These are phyloP conservation scores for Tetradesmus lagerheimii DNA, from an alignment of 139 green algal genomes.

Conservation along the genomic window DNA sequence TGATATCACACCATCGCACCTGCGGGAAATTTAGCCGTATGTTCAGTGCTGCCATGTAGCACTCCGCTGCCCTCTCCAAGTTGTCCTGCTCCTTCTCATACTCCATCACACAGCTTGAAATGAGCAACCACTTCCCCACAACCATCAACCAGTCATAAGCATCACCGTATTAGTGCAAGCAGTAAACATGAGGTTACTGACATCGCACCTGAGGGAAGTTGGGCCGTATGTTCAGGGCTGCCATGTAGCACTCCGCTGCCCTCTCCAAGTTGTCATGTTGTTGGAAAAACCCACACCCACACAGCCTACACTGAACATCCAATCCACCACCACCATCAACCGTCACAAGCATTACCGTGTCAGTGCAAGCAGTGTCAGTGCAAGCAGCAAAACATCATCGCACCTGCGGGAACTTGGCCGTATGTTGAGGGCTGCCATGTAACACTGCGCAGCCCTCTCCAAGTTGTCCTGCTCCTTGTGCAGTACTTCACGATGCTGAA, in stretches of 20 bases:
- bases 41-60: constrained; percentile 70
- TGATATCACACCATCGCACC: no score
- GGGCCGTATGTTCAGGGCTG: constrained; percentile 65
- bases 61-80: constrained; percentile 73
- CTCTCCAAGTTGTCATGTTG: constrained; percentile 82
- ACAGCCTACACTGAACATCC: no score
- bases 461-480: background rate
- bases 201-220: constrained; percentile 72
- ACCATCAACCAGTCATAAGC: no score
- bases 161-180: no score
- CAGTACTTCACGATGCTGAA: no score
- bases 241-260: constrained; percentile 74
- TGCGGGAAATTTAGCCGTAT: constrained; percentile 76
- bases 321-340: no score
- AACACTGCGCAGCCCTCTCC: constrained; percentile 72
- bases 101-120: no score
- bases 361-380: no score
- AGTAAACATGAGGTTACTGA: no score
- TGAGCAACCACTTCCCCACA: no score
- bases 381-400: background rate
- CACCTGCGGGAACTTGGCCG: constrained; percentile 75
- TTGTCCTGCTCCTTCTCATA: constrained; percentile 88
- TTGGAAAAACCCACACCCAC: no score
- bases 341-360: no score
- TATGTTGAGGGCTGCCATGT: constrained; percentile 66